Base-by-base conservation (phyloP, 139 green algal genomes). In the Chlamydomonas sp. region DNA sequence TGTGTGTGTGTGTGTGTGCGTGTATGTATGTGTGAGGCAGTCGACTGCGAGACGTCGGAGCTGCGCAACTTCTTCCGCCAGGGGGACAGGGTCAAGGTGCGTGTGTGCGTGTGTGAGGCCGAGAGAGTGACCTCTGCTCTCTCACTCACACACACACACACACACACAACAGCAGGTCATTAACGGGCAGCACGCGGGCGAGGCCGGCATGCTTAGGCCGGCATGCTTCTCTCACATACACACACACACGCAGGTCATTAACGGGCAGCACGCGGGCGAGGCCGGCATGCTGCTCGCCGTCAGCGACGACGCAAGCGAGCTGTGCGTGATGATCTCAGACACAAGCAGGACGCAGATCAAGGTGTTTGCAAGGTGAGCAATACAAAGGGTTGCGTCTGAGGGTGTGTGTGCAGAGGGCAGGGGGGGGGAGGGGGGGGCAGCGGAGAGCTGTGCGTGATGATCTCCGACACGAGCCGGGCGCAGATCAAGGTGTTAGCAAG, bases 211-310 rank as follows among this genome's bases (percentile, higher is more conserved):
- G 76, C 84, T 98, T 26, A 54, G 43, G 20, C 16, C 16, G 20
- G 43, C 16, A 54, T 13, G 43, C 43, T 13, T 54, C 16, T 54
- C 43, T 54, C 20, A 54, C 20, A 54, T 26, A 13, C 43, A 13
- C 13, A 54, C 43, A 13, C 43, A 54, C 13, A 54, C 43, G 43
- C 16, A 87, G 28, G 88, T 97, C 43, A 72, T 90, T 16, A 68
- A 77, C n/a, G 94, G 94, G 2, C 68, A 83, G 50, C 86, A 96
- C 79, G 68, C 69, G 6, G 91, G 92, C 16, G 80, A 92, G 66
- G 86, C 85, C 2, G 93, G 94, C 54, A 89, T 98, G 76, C 84
- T 98, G 35, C 83, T 97, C 37, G 79, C 89, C 1, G 76, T 94
- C 58, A 83, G 90, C 20, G 80, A 76, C 5, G 58, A 71, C 35